Evolutionary conservation across 2,329 filamentous ascomycete species (phyloP), one percentile per base, ranked within the genome.

Genomic region (Thermochaetoides dissita): DNA sequence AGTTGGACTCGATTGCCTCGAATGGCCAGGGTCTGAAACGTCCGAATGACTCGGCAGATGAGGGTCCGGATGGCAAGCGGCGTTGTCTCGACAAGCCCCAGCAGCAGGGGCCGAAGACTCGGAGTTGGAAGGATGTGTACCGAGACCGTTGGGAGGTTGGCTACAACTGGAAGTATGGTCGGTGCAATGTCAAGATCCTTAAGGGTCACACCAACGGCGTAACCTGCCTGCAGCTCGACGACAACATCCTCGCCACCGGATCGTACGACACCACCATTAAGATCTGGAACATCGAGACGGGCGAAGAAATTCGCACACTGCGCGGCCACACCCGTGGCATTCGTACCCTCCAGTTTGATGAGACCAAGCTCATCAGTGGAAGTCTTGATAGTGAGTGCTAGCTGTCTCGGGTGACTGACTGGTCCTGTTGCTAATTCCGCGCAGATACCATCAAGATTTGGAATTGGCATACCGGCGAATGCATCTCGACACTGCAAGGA

Each of bases 81-180:
- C 58, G 52, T 10, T 59, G 63, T 34, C 39, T 58, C 28, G 52
- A 38, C 10, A 36, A 34, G 31, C 36, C 38, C 10, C 11, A 44
- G 8, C 36, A 40, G 50, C 34, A 46, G 35, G 65, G 69, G 45
- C 68, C 66, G 28, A 71, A 68, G 48, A 71, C 71, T 39, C 65
- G 86, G 30, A 87, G 82, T 0, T 98, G 91, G 91, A 98, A 98
- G 62, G 87, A 94, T 47, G 85, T 98, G 1, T 98, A 98, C 66
- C 84, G 86, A 49, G 89, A 95, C 59, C 77, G 59, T 8, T 96
- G 89, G 69, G 91, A 89, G 59, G 87, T 98, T 38, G 89, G 91
- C 40, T 91, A 81, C 46, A 96, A 96, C 59, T 98, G 91, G 91
- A 94, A 94, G 59, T 87, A 94, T 49, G 89, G 91, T 4, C 79